phyloP scores from a whole-genome alignment of 2,329 filamentous ascomycete species.

The Tolypocladium tundrense region DNA sequence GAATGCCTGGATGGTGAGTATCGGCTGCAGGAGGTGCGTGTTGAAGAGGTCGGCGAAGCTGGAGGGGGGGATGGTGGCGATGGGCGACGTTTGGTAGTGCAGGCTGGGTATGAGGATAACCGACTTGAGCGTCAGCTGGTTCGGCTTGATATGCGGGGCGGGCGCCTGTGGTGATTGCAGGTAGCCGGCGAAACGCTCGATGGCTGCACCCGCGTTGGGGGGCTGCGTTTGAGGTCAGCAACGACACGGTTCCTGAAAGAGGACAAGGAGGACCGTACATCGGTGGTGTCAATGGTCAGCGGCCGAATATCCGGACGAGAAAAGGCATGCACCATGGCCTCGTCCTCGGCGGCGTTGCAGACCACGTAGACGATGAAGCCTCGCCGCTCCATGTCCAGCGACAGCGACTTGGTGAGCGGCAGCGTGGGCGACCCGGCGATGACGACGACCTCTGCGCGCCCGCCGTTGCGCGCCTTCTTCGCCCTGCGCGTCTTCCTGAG shows the following conservation, averaged over 20 bases:
- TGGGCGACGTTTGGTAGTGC: constrained; percentile 70
- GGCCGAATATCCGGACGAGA: constrained; percentile 74
- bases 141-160: constrained; percentile 63
- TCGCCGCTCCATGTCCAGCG: constrained; percentile 77
- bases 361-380: constrained; percentile 93
- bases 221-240: constrained; percentile 35
- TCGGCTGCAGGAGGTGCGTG: constrained; percentile 80
- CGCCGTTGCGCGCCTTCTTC: constrained; percentile 69
- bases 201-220: constrained; percentile 54
- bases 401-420: constrained; percentile 72
- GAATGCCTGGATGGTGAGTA: constrained; percentile 81
- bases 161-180: constrained; percentile 68
- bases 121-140: constrained; percentile 66
- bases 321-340: constrained; percentile 65
- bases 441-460: constrained; percentile 76
- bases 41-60: constrained; percentile 86
- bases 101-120: constrained; percentile 75
- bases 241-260: neutral
- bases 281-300: constrained; percentile 71
- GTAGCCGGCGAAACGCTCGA: constrained; percentile 60
- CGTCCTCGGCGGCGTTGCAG: constrained; percentile 76
- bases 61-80: constrained; percentile 75
- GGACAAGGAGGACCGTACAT: constrained; percentile 41
- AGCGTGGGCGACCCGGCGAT: constrained; percentile 81
- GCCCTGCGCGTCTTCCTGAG: constrained; percentile 63